Conservation (phyloP, 495 filamentous ascomycete genomes). For the Monascus purpureus region DNA sequence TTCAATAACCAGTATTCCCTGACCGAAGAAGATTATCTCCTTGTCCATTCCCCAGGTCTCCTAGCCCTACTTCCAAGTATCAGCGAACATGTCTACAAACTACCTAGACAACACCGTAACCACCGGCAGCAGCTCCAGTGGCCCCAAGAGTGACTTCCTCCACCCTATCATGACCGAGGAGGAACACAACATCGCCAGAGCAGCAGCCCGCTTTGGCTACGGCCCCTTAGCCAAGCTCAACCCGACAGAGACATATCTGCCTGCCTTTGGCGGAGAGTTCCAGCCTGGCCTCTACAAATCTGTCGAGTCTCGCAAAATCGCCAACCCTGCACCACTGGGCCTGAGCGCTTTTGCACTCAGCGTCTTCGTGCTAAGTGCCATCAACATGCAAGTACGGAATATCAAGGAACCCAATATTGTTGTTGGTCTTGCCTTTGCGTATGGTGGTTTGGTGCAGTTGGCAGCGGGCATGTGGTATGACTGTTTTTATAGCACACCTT, state of each 20-base stretch:
- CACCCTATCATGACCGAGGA: no score
- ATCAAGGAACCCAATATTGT: conserved; percentile 45
- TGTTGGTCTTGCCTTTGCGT: conserved; percentile 49
- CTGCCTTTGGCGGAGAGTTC: conserved; percentile 79
- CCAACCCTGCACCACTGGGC: conserved; percentile 68
- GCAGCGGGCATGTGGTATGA: conserved; percentile 88
- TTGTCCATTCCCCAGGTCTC: no score
- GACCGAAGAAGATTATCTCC: no score
- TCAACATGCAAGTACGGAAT: conserved; percentile 52
- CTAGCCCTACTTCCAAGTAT: no score
- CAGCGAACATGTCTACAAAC: no score
- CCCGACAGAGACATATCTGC: conserved; percentile 44
- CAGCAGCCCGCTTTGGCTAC: no score
- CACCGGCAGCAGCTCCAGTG: no score
- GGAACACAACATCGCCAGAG: no score
- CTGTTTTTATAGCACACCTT: no score
- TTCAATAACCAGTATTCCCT: no score
- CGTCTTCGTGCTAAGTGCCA: conserved; percentile 69
- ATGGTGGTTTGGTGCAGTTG: conserved; percentile 71
- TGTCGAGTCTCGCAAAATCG: conserved; percentile 54
- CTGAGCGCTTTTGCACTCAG: conserved; percentile 74
- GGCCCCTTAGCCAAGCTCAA: conserved; percentile 50
- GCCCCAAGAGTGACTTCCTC: no score
- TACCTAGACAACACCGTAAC: no score
- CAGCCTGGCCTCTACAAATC: conserved; percentile 72